Evolutionary conservation across 768 basidiomycete genomes (phyloP).

Genomic region (Xerocomellus dryophilus): DNA sequence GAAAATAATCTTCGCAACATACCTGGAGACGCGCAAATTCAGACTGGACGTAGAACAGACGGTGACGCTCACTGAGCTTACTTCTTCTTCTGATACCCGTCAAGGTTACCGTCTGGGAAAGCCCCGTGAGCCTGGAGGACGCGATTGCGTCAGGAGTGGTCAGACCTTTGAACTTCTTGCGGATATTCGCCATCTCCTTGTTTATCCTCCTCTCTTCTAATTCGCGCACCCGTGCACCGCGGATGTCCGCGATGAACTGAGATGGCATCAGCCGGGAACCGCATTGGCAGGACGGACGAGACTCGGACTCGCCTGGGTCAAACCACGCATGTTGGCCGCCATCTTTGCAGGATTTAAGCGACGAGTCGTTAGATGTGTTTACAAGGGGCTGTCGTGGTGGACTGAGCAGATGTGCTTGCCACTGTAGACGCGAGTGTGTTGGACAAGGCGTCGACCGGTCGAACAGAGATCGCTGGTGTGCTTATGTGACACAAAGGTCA

Average conservation of each 20-base stretch:
- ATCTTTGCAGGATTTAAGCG: slow-evolving; percentile 39
- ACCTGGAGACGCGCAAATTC: slow-evolving; percentile 46
- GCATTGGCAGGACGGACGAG: not conserved
- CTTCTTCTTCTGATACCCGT: slow-evolving; percentile 94
- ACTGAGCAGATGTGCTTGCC: not conserved
- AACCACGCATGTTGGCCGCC: slow-evolving; percentile 88
- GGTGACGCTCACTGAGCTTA: slow-evolving; percentile 34
- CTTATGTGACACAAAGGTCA: not conserved
- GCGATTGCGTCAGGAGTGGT: slow-evolving; percentile 4
- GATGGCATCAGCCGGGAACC: slow-evolving; percentile 5
- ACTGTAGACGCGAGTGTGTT: not conserved
- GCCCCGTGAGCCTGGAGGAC: slow-evolving; percentile 2
- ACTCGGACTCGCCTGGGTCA: slow-evolving; percentile 78
- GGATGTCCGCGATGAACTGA: slow-evolving; percentile 98
- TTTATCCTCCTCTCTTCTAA: slow-evolving; percentile 98
- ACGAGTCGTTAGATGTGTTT: not conserved
- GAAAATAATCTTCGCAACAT: slow-evolving; percentile 98
- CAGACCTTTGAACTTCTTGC: slow-evolving; percentile 96
- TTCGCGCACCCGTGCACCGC: slow-evolving; percentile 93
- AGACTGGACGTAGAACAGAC: slow-evolving; percentile 14
- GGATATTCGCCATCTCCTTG: slow-evolving; percentile 99
- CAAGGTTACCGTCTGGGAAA: slow-evolving; percentile 71
- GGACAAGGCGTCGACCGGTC: too few relatives aligned
- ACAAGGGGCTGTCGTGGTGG: not conserved
- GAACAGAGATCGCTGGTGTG: not conserved